phyloP scores from a whole-genome alignment of 768 basidiomycete species.

The Chalciporus chontae region DNA sequence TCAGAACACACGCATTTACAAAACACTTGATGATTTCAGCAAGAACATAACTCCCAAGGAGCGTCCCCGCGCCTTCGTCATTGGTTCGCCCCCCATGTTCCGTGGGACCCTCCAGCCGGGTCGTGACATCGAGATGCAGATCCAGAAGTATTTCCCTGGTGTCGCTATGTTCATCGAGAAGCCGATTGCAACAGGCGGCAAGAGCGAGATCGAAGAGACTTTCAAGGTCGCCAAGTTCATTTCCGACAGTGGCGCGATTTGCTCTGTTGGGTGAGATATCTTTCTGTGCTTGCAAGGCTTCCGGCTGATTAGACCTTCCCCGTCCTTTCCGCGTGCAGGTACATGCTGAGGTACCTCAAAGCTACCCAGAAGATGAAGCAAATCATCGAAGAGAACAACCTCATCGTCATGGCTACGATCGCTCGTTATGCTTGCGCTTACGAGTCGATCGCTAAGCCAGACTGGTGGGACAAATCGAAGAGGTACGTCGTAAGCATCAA shows the following conservation, averaged over 20 bases:
- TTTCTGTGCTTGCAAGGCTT: not conserved
- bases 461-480: constrained; percentile 94
- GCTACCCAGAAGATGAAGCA: constrained; percentile 96
- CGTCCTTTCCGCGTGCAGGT: constrained; percentile 39
- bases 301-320: not conserved
- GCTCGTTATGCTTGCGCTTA: constrained; percentile 93
- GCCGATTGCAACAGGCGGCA: constrained; percentile 81
- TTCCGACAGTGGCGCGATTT: constrained; percentile 65
- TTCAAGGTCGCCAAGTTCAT: constrained; percentile 74
- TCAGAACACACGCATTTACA: constrained; percentile 80
- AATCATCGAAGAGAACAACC: constrained; percentile 89
- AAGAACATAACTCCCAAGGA: constrained; percentile 61
- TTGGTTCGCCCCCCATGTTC: constrained; percentile 93
- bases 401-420: constrained; percentile 94
- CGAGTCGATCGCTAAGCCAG: constrained; percentile 70
- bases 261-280: constrained; percentile 76
- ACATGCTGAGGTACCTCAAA: constrained; percentile 92
- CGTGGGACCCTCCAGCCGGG: constrained; percentile 73
- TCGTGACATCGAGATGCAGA: constrained; percentile 83
- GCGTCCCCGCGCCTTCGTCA: constrained; percentile 76
- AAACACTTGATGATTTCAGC: constrained; percentile 82
- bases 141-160: constrained; percentile 84
- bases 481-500: constrained; percentile 39
- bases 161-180: constrained; percentile 92
- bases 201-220: constrained; percentile 60